Evolutionary conservation across 345 rosid genomes (phyloP), one percentile per base, ranked within the genome.

Genomic region (Dipteronia sinensis): DNA sequence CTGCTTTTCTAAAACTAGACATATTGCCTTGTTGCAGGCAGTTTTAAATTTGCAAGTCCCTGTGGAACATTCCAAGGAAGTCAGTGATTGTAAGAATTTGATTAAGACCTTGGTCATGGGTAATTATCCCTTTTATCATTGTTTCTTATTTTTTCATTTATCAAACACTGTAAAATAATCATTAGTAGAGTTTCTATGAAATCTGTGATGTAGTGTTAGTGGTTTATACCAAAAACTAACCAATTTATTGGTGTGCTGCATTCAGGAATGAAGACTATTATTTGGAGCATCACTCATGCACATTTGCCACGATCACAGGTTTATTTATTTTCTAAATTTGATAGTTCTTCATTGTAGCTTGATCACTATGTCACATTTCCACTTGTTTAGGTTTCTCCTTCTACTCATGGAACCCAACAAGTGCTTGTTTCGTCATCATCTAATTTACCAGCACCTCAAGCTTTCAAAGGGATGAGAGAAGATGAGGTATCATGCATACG

Each of bases 41-140:
- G 98, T 96, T 87, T 78, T 96, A 75, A 92, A 96, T 82, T 77
- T 94, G 90, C 99, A 96, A 92, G 95, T 92, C 74, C 97, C 99
- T 7, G 88, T 88, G 65, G 99, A 96, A 81, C 99, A 94, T 90
- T 91, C 98, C 38, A 96, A 96, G 89, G 99, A 96, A 88, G 97
- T 96, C 77, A 92, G 88, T 89, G 99, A 96, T 78, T 94, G 97
- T 79, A 96, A 96, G 84, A 92, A 90, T 87, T 86, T 96, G 84
- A 94, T 96, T 81, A 96, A 89, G 95, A 96, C 99, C 66, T 87
- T 96, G 86, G 98, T 96, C 84, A 93, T 94, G 94, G 99, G 99
- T 96, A 94, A 86, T 84, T 61, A 82, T 79, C 69, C 63, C 79
- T 78, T 71, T 51, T 56, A 31, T 44, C 62, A 20, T 70, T 73